A percentile compares a stretch with the other conserved stretches of the same genome.
Evolutionary conservation across 192 early-diverging fungal genomes (phyloP).

Genomic region (Fimicolochytrium jonesii): DNA sequence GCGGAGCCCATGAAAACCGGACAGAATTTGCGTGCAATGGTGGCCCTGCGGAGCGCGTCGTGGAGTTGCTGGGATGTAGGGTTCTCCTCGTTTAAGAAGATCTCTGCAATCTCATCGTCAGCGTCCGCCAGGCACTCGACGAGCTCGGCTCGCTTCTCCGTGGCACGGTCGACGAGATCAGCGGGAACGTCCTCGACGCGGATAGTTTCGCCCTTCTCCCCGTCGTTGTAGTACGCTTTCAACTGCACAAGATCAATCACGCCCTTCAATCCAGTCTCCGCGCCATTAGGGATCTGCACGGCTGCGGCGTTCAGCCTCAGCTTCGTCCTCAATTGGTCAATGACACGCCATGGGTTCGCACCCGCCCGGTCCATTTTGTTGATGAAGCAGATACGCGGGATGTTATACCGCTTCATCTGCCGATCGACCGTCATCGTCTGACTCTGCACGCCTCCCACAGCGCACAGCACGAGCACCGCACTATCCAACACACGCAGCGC

Average conservation of each 20-base stretch:
- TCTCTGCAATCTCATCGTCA: slow-evolving; percentile 83
- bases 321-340: slow-evolving; percentile 53
- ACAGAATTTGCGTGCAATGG: slow-evolving; percentile 63
- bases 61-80: slow-evolving; percentile 68
- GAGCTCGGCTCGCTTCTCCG: slow-evolving; percentile 63
- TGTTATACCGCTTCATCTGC: slow-evolving; percentile 77
- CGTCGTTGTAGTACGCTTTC: slow-evolving; percentile 89
- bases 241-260: slow-evolving; percentile 86
- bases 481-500: slow-evolving; percentile 91
- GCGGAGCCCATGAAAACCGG: slow-evolving; percentile 90
- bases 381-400: slow-evolving; percentile 88
- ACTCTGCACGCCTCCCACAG: slow-evolving; percentile 95
- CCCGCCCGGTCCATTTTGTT: slow-evolving; percentile 93
- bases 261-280: slow-evolving; percentile 81
- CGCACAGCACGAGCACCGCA: slow-evolving; percentile 89
- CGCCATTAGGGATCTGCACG: slow-evolving; percentile 67
- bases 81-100: slow-evolving; percentile 70
- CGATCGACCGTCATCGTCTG: slow-evolving; percentile 83
- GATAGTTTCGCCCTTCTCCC: slow-evolving; percentile 75
- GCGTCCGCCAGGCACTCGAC: slow-evolving; percentile 83
- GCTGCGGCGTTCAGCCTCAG: slow-evolving; percentile 42
- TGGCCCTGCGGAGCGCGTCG: slow-evolving; percentile 69
- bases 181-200: slow-evolving; percentile 43
- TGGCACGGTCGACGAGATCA: slow-evolving; percentile 32
- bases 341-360: slow-evolving; percentile 66